A percentile compares a stretch with the other conserved stretches of the same genome.
These are phyloP conservation scores for Gracilaria domingensis DNA, from an alignment of 23 red algal species.

Conservation along the genomic window DNA sequence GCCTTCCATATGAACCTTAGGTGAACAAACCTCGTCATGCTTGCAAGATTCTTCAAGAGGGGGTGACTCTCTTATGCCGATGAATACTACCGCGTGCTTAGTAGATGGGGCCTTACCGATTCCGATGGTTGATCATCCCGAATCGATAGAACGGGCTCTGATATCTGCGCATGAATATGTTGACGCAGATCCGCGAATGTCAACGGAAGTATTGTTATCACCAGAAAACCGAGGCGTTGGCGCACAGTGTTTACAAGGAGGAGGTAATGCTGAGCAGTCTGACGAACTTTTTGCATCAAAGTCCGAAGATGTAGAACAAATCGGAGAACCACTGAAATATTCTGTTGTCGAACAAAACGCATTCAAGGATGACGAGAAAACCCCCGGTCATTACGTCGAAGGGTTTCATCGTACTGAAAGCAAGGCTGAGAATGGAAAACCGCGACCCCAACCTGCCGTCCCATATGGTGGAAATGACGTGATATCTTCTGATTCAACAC, in stretches of 20 bases:
- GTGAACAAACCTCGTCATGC: slow-evolving; percentile 31
- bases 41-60: slow-evolving; percentile 14
- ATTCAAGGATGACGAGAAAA: neutral
- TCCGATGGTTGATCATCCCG: slow-evolving; percentile 55
- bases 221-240: slow-evolving; percentile 4
- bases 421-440: neutral
- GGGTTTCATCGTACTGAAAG: neutral
- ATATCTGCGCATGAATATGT: slow-evolving; percentile 43
- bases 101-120: slow-evolving; percentile 61
- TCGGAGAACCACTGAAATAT: neutral
- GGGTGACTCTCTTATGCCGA: slow-evolving; percentile 32
- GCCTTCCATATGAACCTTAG: slow-evolving; percentile 52
- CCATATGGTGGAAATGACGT: neutral
- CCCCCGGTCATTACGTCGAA: neutral
- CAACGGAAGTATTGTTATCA: slow-evolving; percentile 1
- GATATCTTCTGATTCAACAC: neutral
- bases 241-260: neutral
- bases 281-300: neutral
- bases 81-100: slow-evolving; percentile 57
- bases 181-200: neutral
- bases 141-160: slow-evolving; percentile 68
- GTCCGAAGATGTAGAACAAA: slow-evolving; percentile 7
- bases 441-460: neutral
- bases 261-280: slow-evolving; percentile 1
- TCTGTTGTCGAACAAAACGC: neutral